Conservation (phyloP, 305 asterid genomes). For the Solanum chacoense region DNA sequence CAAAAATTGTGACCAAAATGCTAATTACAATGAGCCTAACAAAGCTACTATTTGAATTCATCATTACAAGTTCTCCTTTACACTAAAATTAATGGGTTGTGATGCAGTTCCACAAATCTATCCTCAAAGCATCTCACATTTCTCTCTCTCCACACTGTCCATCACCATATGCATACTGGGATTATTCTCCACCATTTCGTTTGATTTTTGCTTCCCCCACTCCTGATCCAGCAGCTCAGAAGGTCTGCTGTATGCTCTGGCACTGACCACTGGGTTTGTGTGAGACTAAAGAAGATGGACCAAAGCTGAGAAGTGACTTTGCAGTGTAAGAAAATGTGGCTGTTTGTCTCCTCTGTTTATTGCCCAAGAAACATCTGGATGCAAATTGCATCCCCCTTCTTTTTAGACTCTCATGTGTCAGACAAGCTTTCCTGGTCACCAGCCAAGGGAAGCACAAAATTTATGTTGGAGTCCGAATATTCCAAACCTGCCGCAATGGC, state of each 20-base stretch:
- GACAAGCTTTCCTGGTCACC: not conserved
- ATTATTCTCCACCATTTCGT: not conserved
- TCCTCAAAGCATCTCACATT: not conserved
- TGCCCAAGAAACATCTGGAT: not conserved
- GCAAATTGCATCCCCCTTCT: not conserved
- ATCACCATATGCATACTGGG: not conserved
- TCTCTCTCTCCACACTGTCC: not conserved
- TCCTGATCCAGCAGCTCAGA: not conserved
- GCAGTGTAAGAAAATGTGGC: not conserved
- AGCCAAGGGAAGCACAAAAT: not conserved
- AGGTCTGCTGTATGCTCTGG: not conserved
- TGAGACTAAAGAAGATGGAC: not conserved
- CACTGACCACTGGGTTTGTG: not conserved
- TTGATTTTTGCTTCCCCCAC: not conserved
- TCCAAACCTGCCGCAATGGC: not conserved
- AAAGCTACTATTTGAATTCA: not conserved
- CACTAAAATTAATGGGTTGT: not conserved
- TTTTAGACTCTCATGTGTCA: not conserved
- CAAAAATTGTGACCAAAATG: not conserved
- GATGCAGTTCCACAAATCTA: not conserved
- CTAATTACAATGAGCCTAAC: not conserved
- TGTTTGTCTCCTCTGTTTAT: not conserved
- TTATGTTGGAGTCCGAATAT: not conserved
- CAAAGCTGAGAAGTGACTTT: not conserved
- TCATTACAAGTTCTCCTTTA: not conserved